These are phyloP conservation scores for Collybia nuda DNA, from an alignment of 768 basidiomycete genomes.

Conservation along the genomic window DNA sequence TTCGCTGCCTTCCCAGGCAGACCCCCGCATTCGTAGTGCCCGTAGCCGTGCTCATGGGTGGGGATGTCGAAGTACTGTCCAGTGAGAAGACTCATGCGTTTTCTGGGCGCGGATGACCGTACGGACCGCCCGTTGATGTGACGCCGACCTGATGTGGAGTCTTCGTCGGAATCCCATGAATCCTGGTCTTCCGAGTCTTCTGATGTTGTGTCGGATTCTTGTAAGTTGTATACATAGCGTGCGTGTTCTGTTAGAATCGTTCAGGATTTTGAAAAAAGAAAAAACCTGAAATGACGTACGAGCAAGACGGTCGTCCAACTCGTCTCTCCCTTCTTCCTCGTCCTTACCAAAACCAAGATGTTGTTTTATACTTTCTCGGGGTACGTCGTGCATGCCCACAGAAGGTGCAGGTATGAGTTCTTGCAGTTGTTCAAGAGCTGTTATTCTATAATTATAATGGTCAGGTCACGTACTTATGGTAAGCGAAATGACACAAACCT, in stretches of 20 bases:
- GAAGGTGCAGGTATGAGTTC: conserved; percentile 71
- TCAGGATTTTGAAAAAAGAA: background rate
- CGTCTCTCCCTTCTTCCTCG: conserved; percentile 52
- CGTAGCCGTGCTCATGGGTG: conserved; percentile 39
- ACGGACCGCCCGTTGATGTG: conserved; percentile 17
- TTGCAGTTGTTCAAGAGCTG: conserved; percentile 41
- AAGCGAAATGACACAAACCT: conserved; percentile 47
- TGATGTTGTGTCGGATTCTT: conserved; percentile 45
- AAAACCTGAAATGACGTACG: conserved; percentile 46
- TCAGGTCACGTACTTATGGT: background rate
- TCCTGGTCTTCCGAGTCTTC: conserved; percentile 49
- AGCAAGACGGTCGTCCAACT: conserved; percentile 68
- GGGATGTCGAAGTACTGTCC: conserved; percentile 57
- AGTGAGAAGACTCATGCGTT: conserved; percentile 70
- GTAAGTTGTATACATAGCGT: conserved; percentile 61
- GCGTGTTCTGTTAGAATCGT: conserved; percentile 51
- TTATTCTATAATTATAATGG: conserved; percentile 17
- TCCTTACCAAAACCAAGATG: conserved; percentile 59
- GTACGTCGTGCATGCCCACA: conserved; percentile 83
- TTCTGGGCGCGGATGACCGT: conserved; percentile 29
- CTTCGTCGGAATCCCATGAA: conserved; percentile 45
- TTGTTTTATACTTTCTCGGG: conserved; percentile 61
- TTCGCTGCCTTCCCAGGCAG: conserved; percentile 29
- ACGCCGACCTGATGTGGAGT: conserved; percentile 33
- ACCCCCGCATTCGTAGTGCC: conserved; percentile 37